Base-by-base conservation (phyloP, 768 basidiomycete genomes). In the Strobilomyces echinocephalus region DNA sequence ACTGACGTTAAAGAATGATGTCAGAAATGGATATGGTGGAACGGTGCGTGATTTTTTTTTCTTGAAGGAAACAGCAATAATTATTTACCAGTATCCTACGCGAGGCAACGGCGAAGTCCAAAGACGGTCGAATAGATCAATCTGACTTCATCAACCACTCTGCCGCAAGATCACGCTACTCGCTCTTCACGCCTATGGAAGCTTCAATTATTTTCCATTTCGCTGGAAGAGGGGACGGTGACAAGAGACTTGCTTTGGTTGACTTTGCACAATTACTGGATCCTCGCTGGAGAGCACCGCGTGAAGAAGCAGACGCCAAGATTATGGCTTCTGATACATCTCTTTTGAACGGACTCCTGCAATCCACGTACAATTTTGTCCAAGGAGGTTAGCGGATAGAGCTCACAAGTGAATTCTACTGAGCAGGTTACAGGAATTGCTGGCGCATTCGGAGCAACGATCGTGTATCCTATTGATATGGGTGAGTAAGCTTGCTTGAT, bases 131-230 rank as follows among this genome's bases (percentile, higher is more conserved):
- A 48, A 97, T 99, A 74, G 88, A 92, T 70, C 85, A 93, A 66
- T 81, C 84, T n/a, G 97, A 98, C 71, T 98, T 99, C 73, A 78
- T 95, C 53, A 88, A 97, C 68, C 77, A 97, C 68, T 82, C 93
- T 14, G 85, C 89, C 26, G 80, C 85, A 34, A 87, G 77, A 60
- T 91, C 95, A 60, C 88, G 95, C 35, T 97, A 98, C 70, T 88
- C 91, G 36, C 80, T 95, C 49, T 97, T 97, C 71, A 95, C 93
- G 1, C 95, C 95, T 5, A 95, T 97, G 91, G 95, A 98, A 70
- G 92, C 89, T n/a, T 83, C 88, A 49, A 97, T 98, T 64, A 85
- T 99, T 63, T 99, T 97, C 75, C 95, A 99, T 70, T 98, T 97
- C 73, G 94, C 94, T 26, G 86, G 90, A 12, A 82, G 93, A 44